Percentiles rank a stretch among this genome's conserved stretches.
Evolutionary conservation across 345 rosid species (phyloP).

Genomic region (Trapa incisa): DNA sequence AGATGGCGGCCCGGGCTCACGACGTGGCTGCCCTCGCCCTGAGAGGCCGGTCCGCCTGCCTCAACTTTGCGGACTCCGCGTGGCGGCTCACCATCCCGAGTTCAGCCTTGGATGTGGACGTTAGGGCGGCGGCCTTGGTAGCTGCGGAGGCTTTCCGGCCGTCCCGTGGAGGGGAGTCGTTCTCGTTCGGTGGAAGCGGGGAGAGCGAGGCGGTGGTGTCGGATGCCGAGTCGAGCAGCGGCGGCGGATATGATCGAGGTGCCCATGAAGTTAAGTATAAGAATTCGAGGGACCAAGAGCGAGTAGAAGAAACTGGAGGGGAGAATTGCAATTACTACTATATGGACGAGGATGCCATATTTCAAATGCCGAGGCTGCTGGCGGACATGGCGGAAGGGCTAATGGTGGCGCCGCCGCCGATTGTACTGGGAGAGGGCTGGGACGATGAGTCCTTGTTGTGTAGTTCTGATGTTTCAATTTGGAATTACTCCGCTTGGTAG

Average conservation of each 20-base stretch:
- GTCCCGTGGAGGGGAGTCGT: not conserved
- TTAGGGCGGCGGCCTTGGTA: constrained; percentile 24
- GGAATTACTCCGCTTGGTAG: constrained; percentile 4
- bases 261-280: not conserved
- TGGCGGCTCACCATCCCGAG: constrained; percentile 20
- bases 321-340: not conserved
- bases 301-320: not conserved
- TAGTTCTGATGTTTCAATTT: not conserved
- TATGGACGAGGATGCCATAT: constrained; percentile 26
- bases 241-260: not conserved
- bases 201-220: constrained; percentile 2
- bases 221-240: constrained; percentile 1
- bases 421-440: constrained; percentile 5
- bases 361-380: constrained; percentile 37
- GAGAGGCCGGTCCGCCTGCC: constrained; percentile 25
- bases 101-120: constrained; percentile 20
- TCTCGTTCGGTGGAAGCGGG: not conserved
- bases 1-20: constrained; percentile 41
- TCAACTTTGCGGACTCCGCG: constrained; percentile 33
- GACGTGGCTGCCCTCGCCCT: constrained; percentile 37
- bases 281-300: not conserved
- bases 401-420: constrained; percentile 48
- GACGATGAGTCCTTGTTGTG: not conserved
- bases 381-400: constrained; percentile 47
- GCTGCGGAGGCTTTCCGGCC: constrained; percentile 15